A percentile compares a stretch with the other conserved stretches of the same genome.
phyloP scores from a whole-genome alignment of 148 eudicot species.

The Chenopodium formosanum region DNA sequence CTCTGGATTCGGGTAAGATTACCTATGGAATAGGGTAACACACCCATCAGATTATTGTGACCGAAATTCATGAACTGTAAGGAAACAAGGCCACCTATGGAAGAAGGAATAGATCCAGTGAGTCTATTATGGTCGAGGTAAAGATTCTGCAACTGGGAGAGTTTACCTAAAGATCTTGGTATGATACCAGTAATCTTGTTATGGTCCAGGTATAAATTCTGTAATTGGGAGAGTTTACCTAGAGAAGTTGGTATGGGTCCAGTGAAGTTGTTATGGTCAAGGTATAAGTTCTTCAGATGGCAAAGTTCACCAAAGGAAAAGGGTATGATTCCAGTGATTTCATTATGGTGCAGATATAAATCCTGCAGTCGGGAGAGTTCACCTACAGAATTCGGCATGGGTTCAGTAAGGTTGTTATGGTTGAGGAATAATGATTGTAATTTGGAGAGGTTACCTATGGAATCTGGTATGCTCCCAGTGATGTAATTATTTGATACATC shows the following conservation, averaged over 20 bases:
- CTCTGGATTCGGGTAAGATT: slow-evolving; percentile 36
- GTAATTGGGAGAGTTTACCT: neutral
- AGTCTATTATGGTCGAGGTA: slow-evolving; percentile 43
- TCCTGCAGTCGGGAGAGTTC: neutral
- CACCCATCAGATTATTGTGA: slow-evolving; percentile 42
- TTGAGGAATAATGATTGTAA: slow-evolving; percentile 31
- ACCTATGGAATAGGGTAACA: slow-evolving; percentile 48
- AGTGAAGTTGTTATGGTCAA: neutral
- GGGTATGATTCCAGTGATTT: slow-evolving; percentile 46
- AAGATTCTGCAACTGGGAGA: no score
- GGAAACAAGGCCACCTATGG: slow-evolving; percentile 45
- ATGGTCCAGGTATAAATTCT: slow-evolving; percentile 25
- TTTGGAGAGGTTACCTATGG: slow-evolving; percentile 50
- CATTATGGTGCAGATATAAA: slow-evolving; percentile 38
- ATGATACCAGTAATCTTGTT: no score
- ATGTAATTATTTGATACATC: slow-evolving; percentile 58
- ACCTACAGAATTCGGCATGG: neutral
- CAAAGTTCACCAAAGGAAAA: slow-evolving; percentile 6
- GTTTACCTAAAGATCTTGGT: no score
- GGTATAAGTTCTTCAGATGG: no score
- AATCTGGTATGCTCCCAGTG: slow-evolving; percentile 43
- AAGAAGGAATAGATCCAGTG: slow-evolving; percentile 47
- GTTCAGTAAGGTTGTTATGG: slow-evolving; percentile 1
- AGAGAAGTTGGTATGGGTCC: neutral
- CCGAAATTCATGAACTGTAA: slow-evolving; percentile 34